A percentile compares a stretch with the other conserved stretches of the same genome.
Evolutionary conservation across 192 early-diverging fungal genomes (phyloP).

Genomic region (Spinellus fusiger): DNA sequence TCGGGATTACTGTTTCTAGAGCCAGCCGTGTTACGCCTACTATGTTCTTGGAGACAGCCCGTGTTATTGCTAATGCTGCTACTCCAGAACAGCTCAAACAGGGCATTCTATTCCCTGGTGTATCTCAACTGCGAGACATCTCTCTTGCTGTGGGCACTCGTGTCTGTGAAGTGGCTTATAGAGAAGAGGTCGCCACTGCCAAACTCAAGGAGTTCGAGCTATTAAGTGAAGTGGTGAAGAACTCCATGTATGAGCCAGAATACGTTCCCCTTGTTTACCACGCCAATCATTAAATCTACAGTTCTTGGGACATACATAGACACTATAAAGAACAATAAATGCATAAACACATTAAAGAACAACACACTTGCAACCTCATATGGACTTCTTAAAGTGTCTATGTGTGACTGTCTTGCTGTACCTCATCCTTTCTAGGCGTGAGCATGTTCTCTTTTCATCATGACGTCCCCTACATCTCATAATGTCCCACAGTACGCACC

Average conservation of each 20-base stretch:
- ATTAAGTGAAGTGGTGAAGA: constrained; percentile 39
- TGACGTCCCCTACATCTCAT: constrained; percentile 5
- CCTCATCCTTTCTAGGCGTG: neutral
- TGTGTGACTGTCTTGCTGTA: too few species aligned
- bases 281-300: neutral
- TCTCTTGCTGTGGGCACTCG: constrained; percentile 39
- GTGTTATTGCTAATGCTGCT: constrained; percentile 45
- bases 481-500: constrained; percentile 12
- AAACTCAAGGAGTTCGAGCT: constrained; percentile 35
- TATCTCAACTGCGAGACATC: constrained; percentile 39
- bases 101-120: constrained; percentile 47
- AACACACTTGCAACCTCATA: too few species aligned
- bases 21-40: constrained; percentile 41
- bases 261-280: constrained; percentile 41
- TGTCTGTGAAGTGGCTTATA: constrained; percentile 47
- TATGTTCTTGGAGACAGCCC: constrained; percentile 52
- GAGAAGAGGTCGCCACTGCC: constrained; percentile 43
- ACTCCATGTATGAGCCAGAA: constrained; percentile 49
- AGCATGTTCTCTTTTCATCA: neutral
- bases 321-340: too few species aligned
- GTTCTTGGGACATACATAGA: neutral
- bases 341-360: too few species aligned
- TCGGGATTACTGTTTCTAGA: constrained; percentile 45
- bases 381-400: too few species aligned
- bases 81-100: constrained; percentile 42